phyloP scores from a whole-genome alignment of 2,329 filamentous ascomycete genomes.

The Scopulariopsis brevicaulis region DNA sequence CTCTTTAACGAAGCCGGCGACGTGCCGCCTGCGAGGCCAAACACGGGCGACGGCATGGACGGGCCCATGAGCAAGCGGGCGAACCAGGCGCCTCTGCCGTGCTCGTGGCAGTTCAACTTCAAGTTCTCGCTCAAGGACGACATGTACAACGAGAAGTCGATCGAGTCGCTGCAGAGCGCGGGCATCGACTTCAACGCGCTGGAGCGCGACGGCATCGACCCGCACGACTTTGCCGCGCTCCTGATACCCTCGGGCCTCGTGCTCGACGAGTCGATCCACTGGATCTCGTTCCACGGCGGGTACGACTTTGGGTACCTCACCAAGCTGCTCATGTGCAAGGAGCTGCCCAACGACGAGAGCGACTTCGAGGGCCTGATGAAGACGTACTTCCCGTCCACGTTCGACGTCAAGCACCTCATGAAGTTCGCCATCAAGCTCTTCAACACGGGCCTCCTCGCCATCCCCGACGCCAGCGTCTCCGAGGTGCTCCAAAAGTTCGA shows the following conservation, averaged over 20 bases:
- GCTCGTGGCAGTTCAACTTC: constrained; percentile 99
- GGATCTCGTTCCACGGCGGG: constrained; percentile 95
- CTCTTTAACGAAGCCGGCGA: constrained; percentile 88
- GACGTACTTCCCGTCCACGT: constrained; percentile 85
- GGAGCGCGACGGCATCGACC: constrained; percentile 82
- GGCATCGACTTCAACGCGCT: constrained; percentile 87
- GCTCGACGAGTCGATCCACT: constrained; percentile 77
- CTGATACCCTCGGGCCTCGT: constrained; percentile 89
- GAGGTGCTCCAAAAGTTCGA: constrained; percentile 79
- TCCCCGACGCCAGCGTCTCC: constrained; percentile 50
- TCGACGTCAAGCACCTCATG: constrained; percentile 96
- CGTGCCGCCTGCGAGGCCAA: constrained; percentile 61
- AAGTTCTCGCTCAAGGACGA: constrained; percentile 88
- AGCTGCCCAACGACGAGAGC: constrained; percentile 77
- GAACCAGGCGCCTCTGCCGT: constrained; percentile 51
- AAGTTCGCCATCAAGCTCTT: constrained; percentile 71
- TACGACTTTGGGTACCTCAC: constrained; percentile 98
- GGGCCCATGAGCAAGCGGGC: constrained; percentile 14
- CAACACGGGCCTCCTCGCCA: constrained; percentile 50
- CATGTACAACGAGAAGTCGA: constrained; percentile 96
- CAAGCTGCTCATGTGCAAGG: constrained; percentile 77
- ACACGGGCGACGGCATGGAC: constrained; percentile 28
- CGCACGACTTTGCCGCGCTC: constrained; percentile 75
- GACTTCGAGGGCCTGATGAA: constrained; percentile 84
- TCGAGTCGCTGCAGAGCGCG: constrained; percentile 77